Evolutionary conservation across 2,329 filamentous ascomycete species (phyloP), one percentile per base, ranked within the genome.

Genomic region (Neophaeococcomyces mojaviensis): DNA sequence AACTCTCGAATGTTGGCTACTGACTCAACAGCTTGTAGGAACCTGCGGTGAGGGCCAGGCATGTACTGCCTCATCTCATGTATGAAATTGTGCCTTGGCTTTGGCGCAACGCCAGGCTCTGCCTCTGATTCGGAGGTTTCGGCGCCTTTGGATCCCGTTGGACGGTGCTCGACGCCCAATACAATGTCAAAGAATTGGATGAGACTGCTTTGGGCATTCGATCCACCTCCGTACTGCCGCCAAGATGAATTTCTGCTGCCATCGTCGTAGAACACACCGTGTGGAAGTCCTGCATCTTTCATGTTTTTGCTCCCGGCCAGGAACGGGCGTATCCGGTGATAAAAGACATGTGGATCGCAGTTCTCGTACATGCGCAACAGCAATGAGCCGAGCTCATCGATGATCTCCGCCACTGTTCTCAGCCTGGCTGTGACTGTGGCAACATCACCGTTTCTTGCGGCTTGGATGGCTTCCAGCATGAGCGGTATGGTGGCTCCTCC

Each of bases 121-220:
- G 76, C 74, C 42, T 71, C 70, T 30, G 70, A 68, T 10, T 68
- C 65, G 2, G 66, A 60, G 13, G 64, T 57, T 38, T 69, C 69
- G 45, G 56, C 58, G 44, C 55, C 46, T 48, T 61, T 83, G 55
- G 86, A 79, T 32, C 90, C 90, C 0, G 92, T 97, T 0, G 90
- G 88, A 7, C 86, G 81, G 65, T 98, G 92, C 61, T 92, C 83
- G 43, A 98, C 78, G 35, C 88, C 88, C 2, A 98, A 78, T 1
- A 87, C 81, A 40, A 97, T 81, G 63, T 98, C 92, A 61, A 97
- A 97, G 71, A 97, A 96, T 58, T 98, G 92, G 51, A 98, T 92
- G 49, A 97, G 72, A 48, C 89, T 96, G 71, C 88, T 94, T 67
- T 98, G 92, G 0, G 92, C 92, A 60, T 98, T 97, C 68, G 88